These are phyloP conservation scores for Austroboletus eburneus DNA, from an alignment of 768 basidiomycete species.

Conservation along the genomic window DNA sequence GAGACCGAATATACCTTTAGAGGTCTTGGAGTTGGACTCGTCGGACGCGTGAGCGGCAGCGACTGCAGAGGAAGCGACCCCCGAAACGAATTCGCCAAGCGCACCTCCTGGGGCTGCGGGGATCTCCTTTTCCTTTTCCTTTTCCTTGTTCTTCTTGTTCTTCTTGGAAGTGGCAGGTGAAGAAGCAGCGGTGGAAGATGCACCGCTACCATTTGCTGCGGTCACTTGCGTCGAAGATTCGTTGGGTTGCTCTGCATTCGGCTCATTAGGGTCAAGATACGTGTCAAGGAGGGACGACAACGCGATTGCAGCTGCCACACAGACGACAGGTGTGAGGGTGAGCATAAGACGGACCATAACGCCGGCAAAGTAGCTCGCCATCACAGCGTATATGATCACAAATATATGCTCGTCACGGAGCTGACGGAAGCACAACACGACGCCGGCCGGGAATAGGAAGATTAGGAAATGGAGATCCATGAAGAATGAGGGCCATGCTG, in stretches of 20 bases:
- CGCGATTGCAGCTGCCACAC: constrained; percentile 88
- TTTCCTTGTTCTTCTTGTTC: constrained; percentile 55
- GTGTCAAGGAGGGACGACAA: constrained; percentile 84
- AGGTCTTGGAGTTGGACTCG: constrained; percentile 10
- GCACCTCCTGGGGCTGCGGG: constrained; percentile 32
- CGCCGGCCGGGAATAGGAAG: constrained; percentile 96
- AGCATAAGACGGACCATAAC: constrained; percentile 99
- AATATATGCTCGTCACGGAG: constrained; percentile 97
- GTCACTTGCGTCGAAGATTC: constrained; percentile 6
- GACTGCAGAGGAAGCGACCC: constrained; percentile 32
- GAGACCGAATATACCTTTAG: constrained; percentile 73
- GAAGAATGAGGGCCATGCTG: constrained; percentile 99
- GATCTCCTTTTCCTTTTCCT: constrained; percentile 38
- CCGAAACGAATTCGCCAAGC: constrained; percentile 40
- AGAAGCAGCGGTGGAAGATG: constrained; percentile 28
- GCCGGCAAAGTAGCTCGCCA: constrained; percentile 97
- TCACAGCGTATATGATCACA: constrained; percentile 94
- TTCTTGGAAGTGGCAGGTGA: constrained; percentile 30
- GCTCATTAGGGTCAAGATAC: constrained; percentile 82
- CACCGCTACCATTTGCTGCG: constrained; percentile 3
- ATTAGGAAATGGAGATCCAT: constrained; percentile 99
- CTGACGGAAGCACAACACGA: constrained; percentile 89
- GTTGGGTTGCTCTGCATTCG: constrained; percentile 32
- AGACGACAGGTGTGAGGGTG: constrained; percentile 94
- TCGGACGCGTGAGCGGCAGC: constrained; percentile 21